A percentile compares a stretch with the other conserved stretches of the same genome.
phyloP scores from a whole-genome alignment of 2,329 filamentous ascomycete genomes.

The Zymoseptoria pseudotritici region DNA sequence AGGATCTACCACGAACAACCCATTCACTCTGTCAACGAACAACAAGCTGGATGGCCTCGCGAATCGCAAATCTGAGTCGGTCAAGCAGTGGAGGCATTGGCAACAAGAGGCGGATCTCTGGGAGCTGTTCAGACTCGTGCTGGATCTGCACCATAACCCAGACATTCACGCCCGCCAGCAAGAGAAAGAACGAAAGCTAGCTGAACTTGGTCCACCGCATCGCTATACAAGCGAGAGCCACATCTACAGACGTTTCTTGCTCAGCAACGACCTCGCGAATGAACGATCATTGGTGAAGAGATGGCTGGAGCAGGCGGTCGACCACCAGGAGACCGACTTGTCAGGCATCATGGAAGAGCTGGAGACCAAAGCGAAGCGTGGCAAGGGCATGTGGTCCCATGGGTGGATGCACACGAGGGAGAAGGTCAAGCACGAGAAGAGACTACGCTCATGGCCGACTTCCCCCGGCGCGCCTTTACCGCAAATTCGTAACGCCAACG shows the following conservation, averaged over 20 bases:
- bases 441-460: slow-evolving; percentile 50
- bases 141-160: slow-evolving; percentile 56
- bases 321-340: slow-evolving; percentile 60
- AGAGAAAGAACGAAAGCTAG: slow-evolving; percentile 29
- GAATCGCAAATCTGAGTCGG: slow-evolving; percentile 28
- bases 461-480: slow-evolving; percentile 47
- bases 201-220: slow-evolving; percentile 27
- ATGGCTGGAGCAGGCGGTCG: slow-evolving; percentile 77
- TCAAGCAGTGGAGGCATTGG: slow-evolving; percentile 55
- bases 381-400: slow-evolving; percentile 68
- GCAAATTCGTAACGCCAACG: slow-evolving; percentile 37
- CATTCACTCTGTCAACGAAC: slow-evolving; percentile 24
- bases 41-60: slow-evolving; percentile 9
- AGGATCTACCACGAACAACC: slow-evolving; percentile 12
- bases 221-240: slow-evolving; percentile 54
- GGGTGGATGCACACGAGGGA: slow-evolving; percentile 90
- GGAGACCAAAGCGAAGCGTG: slow-evolving; percentile 58
- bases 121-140: slow-evolving; percentile 70
- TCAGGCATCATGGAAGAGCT: slow-evolving; percentile 69
- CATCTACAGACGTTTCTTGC: slow-evolving; percentile 66
- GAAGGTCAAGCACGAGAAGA: slow-evolving; percentile 84
- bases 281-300: slow-evolving; percentile 75
- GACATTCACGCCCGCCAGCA: slow-evolving; percentile 26
- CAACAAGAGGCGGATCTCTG: slow-evolving; percentile 84
- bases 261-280: slow-evolving; percentile 62